phyloP scores from a whole-genome alignment of 1,139 yeast species.

The Sugiyamaella neomexicana region DNA sequence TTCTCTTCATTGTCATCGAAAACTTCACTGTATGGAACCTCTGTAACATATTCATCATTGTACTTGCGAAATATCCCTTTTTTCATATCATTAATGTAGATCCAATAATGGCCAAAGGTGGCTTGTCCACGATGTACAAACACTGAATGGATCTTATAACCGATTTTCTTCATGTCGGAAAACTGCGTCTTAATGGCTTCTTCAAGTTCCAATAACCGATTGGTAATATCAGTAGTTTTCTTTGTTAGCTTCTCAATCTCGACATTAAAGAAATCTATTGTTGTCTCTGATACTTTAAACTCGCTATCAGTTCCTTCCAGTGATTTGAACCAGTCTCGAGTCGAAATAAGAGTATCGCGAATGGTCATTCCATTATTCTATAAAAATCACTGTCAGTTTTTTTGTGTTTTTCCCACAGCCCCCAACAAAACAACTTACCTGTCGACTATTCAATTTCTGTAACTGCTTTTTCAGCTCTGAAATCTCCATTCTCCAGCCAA shows the following conservation, averaged over 20 bases:
- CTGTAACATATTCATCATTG: conserved; percentile 87
- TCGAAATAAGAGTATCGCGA: conserved; percentile 45
- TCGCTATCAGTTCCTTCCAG: conserved; percentile 23
- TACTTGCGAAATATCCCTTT: conserved; percentile 76
- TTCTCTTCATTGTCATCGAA: conserved; percentile 57
- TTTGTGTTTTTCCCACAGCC: neutral
- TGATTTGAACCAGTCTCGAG: conserved; percentile 55
- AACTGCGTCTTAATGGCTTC: conserved; percentile 58
- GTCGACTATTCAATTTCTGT: conserved; percentile 47
- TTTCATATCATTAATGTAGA: conserved; percentile 77
- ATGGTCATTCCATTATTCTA: conserved; percentile 31
- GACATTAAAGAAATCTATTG: conserved; percentile 38
- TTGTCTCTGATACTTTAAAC: conserved; percentile 20
- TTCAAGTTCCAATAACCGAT: conserved; percentile 47
- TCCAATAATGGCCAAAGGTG: conserved; percentile 95
- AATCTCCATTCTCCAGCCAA: conserved; percentile 63
- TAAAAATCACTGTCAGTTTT: no score
- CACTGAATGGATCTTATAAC: conserved; percentile 84
- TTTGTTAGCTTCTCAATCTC: conserved; percentile 26
- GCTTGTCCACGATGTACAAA: conserved; percentile 97
- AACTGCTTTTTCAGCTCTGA: conserved; percentile 48
- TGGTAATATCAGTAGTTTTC: conserved; percentile 24
- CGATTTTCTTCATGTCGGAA: conserved; percentile 57
- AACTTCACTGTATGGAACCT: conserved; percentile 73
- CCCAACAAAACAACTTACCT: conserved; percentile 3